Evolutionary conservation across 2,329 filamentous ascomycete genomes (phyloP).

Genomic region (Fusarium sp.): DNA sequence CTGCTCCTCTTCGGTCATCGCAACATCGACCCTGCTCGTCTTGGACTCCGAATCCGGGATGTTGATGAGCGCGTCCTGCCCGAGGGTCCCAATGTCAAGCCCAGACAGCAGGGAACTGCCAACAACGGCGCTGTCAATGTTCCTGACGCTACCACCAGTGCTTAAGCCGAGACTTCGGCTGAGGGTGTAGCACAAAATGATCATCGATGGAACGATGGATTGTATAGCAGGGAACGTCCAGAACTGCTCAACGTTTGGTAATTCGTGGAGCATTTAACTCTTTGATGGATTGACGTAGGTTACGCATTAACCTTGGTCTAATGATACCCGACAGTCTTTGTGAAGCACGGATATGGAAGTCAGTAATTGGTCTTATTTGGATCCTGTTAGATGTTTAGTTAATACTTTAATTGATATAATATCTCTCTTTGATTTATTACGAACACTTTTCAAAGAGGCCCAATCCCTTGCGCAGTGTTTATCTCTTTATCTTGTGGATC

Average conservation of each 20-base stretch:
- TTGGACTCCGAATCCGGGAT: constrained; percentile 61
- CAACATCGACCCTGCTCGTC: constrained; percentile 66
- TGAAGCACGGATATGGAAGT: neutral
- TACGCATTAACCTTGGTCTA: neutral
- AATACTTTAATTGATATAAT: neutral
- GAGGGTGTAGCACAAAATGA: rapidly evolving
- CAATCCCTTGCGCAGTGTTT: too few species aligned
- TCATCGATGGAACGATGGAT: rapidly evolving
- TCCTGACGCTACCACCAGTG: neutral
- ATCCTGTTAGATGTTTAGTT: neutral
- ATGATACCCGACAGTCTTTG: constrained; percentile 11
- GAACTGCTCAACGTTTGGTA: too few species aligned
- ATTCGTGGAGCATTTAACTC: rapidly evolving
- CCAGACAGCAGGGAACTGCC: neutral
- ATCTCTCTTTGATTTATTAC: neutral
- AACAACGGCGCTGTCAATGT: neutral
- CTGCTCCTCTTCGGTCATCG: constrained; percentile 72
- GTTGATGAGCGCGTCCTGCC: constrained; percentile 10
- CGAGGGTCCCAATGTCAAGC: constrained; percentile 11
- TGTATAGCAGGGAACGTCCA: neutral
- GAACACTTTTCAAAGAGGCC: too few species aligned
- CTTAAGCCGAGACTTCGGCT: rapidly evolving
- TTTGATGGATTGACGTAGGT: neutral
- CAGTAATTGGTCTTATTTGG: rapidly evolving
- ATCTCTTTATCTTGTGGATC: too few species aligned